Conservation (phyloP, 2,329 filamentous ascomycete species). For the Cladorrhinum sp. region DNA sequence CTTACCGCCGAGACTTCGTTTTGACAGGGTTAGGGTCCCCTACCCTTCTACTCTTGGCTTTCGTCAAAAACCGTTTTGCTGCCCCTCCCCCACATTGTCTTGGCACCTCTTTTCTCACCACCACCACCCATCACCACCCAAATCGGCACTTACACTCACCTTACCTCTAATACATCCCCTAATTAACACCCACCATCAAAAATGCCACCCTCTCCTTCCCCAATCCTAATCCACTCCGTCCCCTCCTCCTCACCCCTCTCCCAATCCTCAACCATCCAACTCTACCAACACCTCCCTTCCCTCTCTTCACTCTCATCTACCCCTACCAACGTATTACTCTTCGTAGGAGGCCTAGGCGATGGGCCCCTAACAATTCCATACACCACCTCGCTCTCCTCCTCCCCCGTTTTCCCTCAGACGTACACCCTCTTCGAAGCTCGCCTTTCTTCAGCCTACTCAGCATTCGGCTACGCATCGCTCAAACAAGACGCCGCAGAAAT, state of each 20-base stretch:
- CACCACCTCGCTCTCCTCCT: slow-evolving; percentile 42
- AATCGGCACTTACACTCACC: not conserved
- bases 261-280: slow-evolving; percentile 26
- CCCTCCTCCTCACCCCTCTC: slow-evolving; percentile 46
- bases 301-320: slow-evolving; percentile 16
- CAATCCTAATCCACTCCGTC: slow-evolving; percentile 8
- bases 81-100: not conserved
- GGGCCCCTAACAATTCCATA: slow-evolving; percentile 65
- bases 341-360: slow-evolving; percentile 68
- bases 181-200: not conserved
- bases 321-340: slow-evolving; percentile 59
- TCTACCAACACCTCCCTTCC: slow-evolving; percentile 19
- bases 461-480: slow-evolving; percentile 51
- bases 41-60: not conserved
- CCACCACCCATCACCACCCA: too few relatives aligned
- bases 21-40: not conserved
- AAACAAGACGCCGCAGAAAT: slow-evolving; percentile 54
- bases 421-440: slow-evolving; percentile 58
- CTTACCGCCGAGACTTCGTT: not conserved
- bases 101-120: not conserved
- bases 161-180: not conserved
- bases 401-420: slow-evolving; percentile 33
- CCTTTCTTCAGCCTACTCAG: slow-evolving; percentile 52
- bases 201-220: not conserved
- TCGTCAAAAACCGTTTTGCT: not conserved